Evolutionary conservation across 1,139 yeast species (phyloP).

Genomic region (Candida mesenterica): DNA sequence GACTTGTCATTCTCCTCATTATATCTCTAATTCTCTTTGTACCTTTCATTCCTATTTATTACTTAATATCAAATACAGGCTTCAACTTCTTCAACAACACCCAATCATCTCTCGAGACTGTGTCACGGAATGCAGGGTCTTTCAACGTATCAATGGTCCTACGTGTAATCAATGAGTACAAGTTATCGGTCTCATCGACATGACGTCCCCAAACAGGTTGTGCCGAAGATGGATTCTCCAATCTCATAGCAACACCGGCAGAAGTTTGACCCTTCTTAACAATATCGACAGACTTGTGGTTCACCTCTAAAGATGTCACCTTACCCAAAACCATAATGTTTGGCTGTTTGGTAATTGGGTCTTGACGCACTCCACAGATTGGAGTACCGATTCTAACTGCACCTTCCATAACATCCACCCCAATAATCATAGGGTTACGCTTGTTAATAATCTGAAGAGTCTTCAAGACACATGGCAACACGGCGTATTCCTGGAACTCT

Average conservation of each 20-base stretch:
- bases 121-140: conserved; percentile 95
- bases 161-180: conserved; percentile 86
- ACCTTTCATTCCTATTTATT: conserved; percentile 12
- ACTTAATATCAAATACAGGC: conserved; percentile 78
- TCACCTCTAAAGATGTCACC: conserved; percentile 87
- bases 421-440: conserved; percentile 98
- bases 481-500: conserved; percentile 85
- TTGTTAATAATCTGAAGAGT: conserved; percentile 96
- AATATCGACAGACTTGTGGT: conserved; percentile 75
- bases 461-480: conserved; percentile 92
- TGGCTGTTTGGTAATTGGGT: conserved; percentile 79
- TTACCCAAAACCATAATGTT: conserved; percentile 75
- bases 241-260: conserved; percentile 98
- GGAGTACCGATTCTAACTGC: conserved; percentile 90
- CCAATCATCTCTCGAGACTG: conserved; percentile 96
- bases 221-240: conserved; percentile 86
- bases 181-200: conserved; percentile 85
- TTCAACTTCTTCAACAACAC: conserved; percentile 83
- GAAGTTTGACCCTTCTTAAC: conserved; percentile 94
- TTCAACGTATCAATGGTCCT: conserved; percentile 94
- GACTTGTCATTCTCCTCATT: no score
- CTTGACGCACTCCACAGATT: conserved; percentile 87
- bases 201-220: conserved; percentile 99
- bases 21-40: no score
- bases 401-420: conserved; percentile 96